phyloP scores from a whole-genome alignment of 2,329 filamentous ascomycete genomes.

The Calonectria multiphialidica region DNA sequence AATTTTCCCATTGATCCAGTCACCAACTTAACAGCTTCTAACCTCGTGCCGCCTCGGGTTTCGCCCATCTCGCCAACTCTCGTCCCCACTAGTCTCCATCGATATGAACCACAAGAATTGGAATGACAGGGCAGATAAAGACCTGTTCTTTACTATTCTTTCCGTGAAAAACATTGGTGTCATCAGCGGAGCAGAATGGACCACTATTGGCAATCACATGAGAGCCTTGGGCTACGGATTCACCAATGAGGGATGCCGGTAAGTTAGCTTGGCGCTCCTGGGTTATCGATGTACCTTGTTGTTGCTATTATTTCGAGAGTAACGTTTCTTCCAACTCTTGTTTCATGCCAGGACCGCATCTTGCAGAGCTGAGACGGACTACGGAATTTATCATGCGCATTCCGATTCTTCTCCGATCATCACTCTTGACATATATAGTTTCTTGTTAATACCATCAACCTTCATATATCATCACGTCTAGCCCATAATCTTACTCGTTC shows the following conservation, averaged over 20 bases:
- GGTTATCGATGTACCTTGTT: background rate
- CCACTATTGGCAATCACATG: constrained; percentile 72
- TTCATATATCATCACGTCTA: background rate
- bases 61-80: constrained; percentile 32
- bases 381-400: background rate
- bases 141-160: constrained; percentile 73
- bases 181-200: constrained; percentile 73
- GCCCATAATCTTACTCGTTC: background rate
- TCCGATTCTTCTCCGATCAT: background rate
- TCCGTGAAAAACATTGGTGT: constrained; percentile 73
- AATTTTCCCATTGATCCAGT: constrained; percentile 54
- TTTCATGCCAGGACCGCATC: background rate
- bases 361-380: background rate
- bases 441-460: constrained; percentile 3
- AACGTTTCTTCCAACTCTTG: background rate
- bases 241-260: constrained; percentile 75
- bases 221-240: constrained; percentile 70
- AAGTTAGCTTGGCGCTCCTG: constrained; percentile 48
- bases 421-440: constrained; percentile 5
- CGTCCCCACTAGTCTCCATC: constrained; percentile 25
- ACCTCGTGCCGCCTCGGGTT: constrained; percentile 33
- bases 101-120: constrained; percentile 69
- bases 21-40: constrained; percentile 51
- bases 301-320: background rate
- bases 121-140: constrained; percentile 72